Evolutionary conservation across 1,284 basidiomycete species (phyloP).

Genomic region (Cutaneotrichosporon spelunceum): DNA sequence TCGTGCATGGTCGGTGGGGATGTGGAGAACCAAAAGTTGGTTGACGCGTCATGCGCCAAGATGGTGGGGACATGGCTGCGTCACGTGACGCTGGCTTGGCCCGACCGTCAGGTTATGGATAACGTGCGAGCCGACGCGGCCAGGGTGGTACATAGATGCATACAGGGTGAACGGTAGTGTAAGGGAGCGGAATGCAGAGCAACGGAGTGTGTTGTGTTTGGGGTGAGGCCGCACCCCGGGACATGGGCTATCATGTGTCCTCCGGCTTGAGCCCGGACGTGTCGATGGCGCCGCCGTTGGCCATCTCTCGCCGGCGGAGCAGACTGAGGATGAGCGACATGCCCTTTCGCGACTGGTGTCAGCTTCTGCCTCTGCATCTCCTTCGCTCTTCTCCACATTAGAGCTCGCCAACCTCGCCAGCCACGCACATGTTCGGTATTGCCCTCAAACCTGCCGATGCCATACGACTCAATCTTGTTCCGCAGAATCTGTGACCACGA

Average conservation of each 20-base stretch:
- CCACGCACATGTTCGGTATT: constrained; percentile 46
- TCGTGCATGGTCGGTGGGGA: constrained; percentile 14
- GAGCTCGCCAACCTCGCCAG: not conserved
- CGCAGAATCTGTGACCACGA: constrained; percentile 45
- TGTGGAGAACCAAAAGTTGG: constrained; percentile 14
- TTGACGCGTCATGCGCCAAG: not conserved
- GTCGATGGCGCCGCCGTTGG: constrained; percentile 9
- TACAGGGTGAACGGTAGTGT: constrained; percentile 5
- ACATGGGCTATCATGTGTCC: not conserved
- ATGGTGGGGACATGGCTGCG: not conserved
- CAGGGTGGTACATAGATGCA: constrained; percentile 6
- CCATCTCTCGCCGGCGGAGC: constrained; percentile 25
- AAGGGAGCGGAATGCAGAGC: not conserved
- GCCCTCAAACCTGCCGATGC: constrained; percentile 47
- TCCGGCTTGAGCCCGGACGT: not conserved
- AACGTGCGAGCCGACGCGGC: not conserved
- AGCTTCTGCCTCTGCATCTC: not conserved
- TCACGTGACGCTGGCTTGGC: not conserved
- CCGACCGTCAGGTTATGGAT: too few species aligned
- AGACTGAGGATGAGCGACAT: constrained; percentile 49
- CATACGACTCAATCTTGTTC: constrained; percentile 47
- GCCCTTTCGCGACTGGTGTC: constrained; percentile 44
- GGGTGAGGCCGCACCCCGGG: not conserved
- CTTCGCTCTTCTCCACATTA: not conserved
- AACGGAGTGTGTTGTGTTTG: not conserved